phyloP scores from a whole-genome alignment of 768 basidiomycete species.

The Suillus plorans region DNA sequence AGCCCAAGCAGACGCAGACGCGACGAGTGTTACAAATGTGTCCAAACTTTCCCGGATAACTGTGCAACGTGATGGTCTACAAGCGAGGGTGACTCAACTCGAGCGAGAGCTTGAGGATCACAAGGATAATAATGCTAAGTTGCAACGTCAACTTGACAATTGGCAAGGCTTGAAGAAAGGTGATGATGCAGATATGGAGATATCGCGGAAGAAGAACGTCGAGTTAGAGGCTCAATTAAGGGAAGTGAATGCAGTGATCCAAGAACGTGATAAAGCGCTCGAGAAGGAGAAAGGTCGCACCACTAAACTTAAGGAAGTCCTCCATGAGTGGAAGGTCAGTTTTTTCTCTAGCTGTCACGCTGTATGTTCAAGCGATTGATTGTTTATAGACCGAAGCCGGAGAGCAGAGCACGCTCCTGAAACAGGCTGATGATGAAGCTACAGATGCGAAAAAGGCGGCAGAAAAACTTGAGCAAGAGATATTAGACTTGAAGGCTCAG shows the following conservation, averaged over 20 bases:
- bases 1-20: slow-evolving; percentile 48
- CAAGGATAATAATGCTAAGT: slow-evolving; percentile 51
- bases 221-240: slow-evolving; percentile 57
- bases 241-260: slow-evolving; percentile 40
- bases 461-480: slow-evolving; percentile 34
- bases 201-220: slow-evolving; percentile 50
- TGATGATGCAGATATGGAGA: slow-evolving; percentile 58
- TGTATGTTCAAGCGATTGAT: background rate
- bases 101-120: slow-evolving; percentile 58
- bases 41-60: slow-evolving; percentile 57
- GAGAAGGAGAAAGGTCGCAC: slow-evolving; percentile 41
- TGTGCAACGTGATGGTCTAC: slow-evolving; percentile 58
- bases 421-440: slow-evolving; percentile 34
- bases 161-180: slow-evolving; percentile 69
- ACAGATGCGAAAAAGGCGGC: slow-evolving; percentile 31
- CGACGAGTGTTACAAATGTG: slow-evolving; percentile 42
- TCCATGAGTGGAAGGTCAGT: slow-evolving; percentile 48
- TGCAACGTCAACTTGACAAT: slow-evolving; percentile 64
- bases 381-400: slow-evolving; percentile 38
- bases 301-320: slow-evolving; percentile 41
- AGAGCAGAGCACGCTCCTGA: slow-evolving; percentile 35
- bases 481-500: slow-evolving; percentile 45
- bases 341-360: background rate
- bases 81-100: slow-evolving; percentile 52
- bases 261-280: slow-evolving; percentile 26